Base-by-base conservation (phyloP, 2,329 filamentous ascomycete species). In the Byssothecium circinans region DNA sequence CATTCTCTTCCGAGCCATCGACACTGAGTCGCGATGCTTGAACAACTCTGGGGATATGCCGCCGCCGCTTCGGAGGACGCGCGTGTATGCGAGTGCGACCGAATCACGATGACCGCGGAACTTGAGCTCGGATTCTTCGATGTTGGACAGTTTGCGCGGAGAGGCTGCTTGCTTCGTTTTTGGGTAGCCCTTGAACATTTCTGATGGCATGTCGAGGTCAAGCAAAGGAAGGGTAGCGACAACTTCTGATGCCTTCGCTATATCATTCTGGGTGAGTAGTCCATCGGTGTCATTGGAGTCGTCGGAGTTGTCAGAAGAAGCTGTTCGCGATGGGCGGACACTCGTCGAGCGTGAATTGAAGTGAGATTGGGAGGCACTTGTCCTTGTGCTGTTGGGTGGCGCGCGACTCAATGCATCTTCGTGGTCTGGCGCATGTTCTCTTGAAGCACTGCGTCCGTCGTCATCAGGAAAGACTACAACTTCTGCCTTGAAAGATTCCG, bases 91-190 rank as follows among this genome's bases (percentile, higher is more conserved):
- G n/a, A 68, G 47, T 1, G 62, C 52, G 0, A 69, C 50, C 0
- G 68, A 70, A 40, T 70, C 64, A 19, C 64, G 61, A 46, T 70
- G 68, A 17, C 56, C 58, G 3, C 62, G 56, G 19, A 70, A 70
- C 14, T 48, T 58, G 1, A 55, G 18, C 2, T 67, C 60, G 12
- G 47, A 41, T 8, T 66, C 63, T 3, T 69, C 64, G 11, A 68
- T 30, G 17, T 65, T 65, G 0, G 65, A 69, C 6, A 68, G 52
- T 38, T 54, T 57, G 4, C 56, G 58, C 23, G 45, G 10, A 4
- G 38, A 23, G 2, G 41, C 43, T 2, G 48, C 20, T 19, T 43
- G 43, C 5, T 43, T 50, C 3, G 35, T 36, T 12, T 39, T 45
- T 18, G 45, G 33, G n/a, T 43, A 30, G 19, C 47, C 49, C 19